Evolutionary conservation across 306 rosid species (phyloP).

Genomic region (Cucurbita maxima): DNA sequence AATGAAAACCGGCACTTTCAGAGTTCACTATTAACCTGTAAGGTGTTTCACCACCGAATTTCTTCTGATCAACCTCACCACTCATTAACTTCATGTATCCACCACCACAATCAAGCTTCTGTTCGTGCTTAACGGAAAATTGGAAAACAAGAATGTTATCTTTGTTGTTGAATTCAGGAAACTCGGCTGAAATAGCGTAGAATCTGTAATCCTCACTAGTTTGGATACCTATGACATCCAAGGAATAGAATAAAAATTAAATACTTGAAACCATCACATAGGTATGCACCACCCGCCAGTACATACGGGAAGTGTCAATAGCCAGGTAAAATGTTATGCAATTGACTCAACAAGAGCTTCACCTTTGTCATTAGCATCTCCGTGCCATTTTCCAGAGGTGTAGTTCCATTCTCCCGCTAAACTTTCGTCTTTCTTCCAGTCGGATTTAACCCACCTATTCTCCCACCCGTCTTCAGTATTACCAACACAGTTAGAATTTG

Average conservation of each 20-base stretch:
- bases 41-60: constrained; percentile 91
- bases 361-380: constrained; percentile 84
- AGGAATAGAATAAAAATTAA: neutral
- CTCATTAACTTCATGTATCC: constrained; percentile 94
- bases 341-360: neutral
- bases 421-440: constrained; percentile 82
- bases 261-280: neutral
- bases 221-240: constrained; percentile 60
- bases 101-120: constrained; percentile 99
- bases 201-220: constrained; percentile 94
- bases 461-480: constrained; percentile 78
- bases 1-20: neutral
- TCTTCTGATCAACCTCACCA: constrained; percentile 88
- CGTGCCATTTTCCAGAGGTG: constrained; percentile 92
- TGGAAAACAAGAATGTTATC: constrained; percentile 79
- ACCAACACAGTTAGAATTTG: constrained; percentile 7
- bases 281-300: neutral
- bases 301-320: neutral
- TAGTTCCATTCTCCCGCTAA: constrained; percentile 91
- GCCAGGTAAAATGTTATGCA: neutral
- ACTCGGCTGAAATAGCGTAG: constrained; percentile 92
- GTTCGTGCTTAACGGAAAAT: constrained; percentile 92
- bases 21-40: constrained; percentile 52
- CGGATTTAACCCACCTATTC: constrained; percentile 80
- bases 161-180: constrained; percentile 91